Percentiles rank a stretch among this genome's conserved stretches.
Evolutionary conservation across 1,284 basidiomycete genomes (phyloP).

Genomic region (Porogramme epimiltina): DNA sequence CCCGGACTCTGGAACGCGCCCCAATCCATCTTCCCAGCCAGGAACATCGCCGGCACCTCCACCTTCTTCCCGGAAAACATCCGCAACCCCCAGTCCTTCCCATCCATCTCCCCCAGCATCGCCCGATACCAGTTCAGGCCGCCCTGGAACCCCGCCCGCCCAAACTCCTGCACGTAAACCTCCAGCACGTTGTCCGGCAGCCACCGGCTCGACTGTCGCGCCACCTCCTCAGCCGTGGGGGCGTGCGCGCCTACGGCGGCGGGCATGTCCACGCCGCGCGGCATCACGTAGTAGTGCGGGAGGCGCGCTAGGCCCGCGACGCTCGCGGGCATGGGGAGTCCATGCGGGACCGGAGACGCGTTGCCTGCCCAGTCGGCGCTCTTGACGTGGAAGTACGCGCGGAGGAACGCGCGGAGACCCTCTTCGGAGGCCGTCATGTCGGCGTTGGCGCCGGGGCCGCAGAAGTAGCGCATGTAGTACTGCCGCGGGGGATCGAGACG

Average conservation of each 20-base stretch:
- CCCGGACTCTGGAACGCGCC: slow-evolving; percentile 58
- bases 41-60: slow-evolving; percentile 53
- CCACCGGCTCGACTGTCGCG: slow-evolving; percentile 41
- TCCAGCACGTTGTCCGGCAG: slow-evolving; percentile 48
- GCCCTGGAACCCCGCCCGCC: slow-evolving; percentile 61
- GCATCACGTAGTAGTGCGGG: slow-evolving; percentile 70
- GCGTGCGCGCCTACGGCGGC: slow-evolving; percentile 39
- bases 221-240: slow-evolving; percentile 29
- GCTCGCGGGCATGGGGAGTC: slow-evolving; percentile 35
- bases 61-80: slow-evolving; percentile 40
- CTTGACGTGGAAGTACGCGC: slow-evolving; percentile 62
- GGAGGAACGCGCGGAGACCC: slow-evolving; percentile 52
- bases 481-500: slow-evolving; percentile 53
- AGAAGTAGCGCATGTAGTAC: slow-evolving; percentile 58
- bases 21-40: slow-evolving; percentile 60
- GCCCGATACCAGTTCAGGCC: slow-evolving; percentile 58
- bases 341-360: slow-evolving; percentile 29
- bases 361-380: slow-evolving; percentile 55
- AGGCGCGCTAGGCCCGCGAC: slow-evolving; percentile 40
- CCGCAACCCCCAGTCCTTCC: slow-evolving; percentile 18
- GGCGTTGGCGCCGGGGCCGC: slow-evolving; percentile 45
- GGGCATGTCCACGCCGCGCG: slow-evolving; percentile 51
- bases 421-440: slow-evolving; percentile 41
- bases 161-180: slow-evolving; percentile 52
- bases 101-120: slow-evolving; percentile 18